Evolutionary conservation across 306 rosid genomes (phyloP).

Genomic region (Hippophae gyantsensis): DNA sequence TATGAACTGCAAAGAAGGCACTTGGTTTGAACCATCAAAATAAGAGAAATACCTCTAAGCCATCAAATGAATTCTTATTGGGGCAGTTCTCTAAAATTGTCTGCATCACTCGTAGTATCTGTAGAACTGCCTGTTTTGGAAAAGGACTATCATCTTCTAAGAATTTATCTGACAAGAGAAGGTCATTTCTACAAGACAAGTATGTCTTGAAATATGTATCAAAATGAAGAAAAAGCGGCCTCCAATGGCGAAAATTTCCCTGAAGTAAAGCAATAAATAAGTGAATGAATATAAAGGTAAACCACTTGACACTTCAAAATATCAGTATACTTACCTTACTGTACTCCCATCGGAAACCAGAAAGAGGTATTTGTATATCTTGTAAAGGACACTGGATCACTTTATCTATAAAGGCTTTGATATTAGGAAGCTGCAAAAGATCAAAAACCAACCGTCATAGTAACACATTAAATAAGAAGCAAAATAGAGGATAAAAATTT

Average conservation of each 20-base stretch:
- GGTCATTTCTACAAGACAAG: conserved; percentile 74
- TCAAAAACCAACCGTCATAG: conserved; percentile 15
- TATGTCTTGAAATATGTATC: conserved; percentile 91
- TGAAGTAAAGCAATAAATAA: conserved; percentile 31
- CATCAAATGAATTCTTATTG: conserved; percentile 86
- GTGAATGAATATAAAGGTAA: conserved; percentile 4
- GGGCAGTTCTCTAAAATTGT: conserved; percentile 81
- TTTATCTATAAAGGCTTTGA: conserved; percentile 78
- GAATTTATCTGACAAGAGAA: conserved; percentile 66
- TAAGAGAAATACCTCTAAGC: conserved; percentile 68
- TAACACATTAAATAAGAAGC: not conserved
- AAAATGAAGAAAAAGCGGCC: conserved; percentile 82
- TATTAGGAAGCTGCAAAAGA: conserved; percentile 74
- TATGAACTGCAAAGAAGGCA: not conserved
- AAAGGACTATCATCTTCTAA: conserved; percentile 75
- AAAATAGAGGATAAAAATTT: no score
- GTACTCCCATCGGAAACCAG: conserved; percentile 93
- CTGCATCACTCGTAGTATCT: conserved; percentile 92
- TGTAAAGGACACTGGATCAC: conserved; percentile 90
- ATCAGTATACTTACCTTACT: conserved; percentile 51
- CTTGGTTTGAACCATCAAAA: conserved; percentile 6
- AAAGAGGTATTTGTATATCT: conserved; percentile 89
- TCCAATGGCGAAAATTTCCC: conserved; percentile 99
- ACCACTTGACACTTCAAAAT: conserved; percentile 7
- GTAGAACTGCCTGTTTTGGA: conserved; percentile 82